Evolutionary conservation across 2,329 filamentous ascomycete genomes (phyloP), one percentile per base, ranked within the genome.

Genomic region (Colletotrichum scovillei): DNA sequence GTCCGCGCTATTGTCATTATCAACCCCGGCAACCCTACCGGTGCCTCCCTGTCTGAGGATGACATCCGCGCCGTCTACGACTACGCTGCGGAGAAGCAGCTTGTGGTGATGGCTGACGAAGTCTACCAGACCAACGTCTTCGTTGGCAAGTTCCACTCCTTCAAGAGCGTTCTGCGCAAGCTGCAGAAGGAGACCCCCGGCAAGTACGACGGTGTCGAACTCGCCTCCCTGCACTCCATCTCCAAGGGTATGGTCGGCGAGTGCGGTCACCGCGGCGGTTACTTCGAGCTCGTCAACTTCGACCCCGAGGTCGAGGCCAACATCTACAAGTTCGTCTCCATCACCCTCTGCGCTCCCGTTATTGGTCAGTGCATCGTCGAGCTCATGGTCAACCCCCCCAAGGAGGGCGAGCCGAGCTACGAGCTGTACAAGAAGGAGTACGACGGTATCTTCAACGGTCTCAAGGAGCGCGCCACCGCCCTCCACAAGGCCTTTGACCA

Each of bases 91-190:
- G 88, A 95, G 82, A 91, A 98, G 87, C 91, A 92, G 78, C 89
- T 99, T 30, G 95, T 98, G 69, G 88, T 98, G 76, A 90, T 99
- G 79, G 97, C 97, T 65, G 97, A 99, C 80, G 97, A 99, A 84
- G 97, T 99, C 49, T 99, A 99, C 90, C 97, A 99, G 86, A 98
- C 97, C 81, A 99, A 99, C 84, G 94, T 99, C 78, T 99, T 99
- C 85, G 87, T 93, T 75, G 97, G 97, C 83, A 89, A 96, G 82
- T 99, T 99, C 88, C 91, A 94, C 85, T 97, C 94, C 80, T 98
- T 99, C 92, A 98, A 98, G 87, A 92, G 93, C 78, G 92, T 93
- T 53, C 90, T 99, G 63, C 91, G 95, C 75, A 88, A 93, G 78
- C 86, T 98, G 79, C 96, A 98, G 83, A 88, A 92, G 82, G 89